phyloP scores from a whole-genome alignment of 2,329 filamentous ascomycete species.

The Nannizziopsis arthrosporioides region DNA sequence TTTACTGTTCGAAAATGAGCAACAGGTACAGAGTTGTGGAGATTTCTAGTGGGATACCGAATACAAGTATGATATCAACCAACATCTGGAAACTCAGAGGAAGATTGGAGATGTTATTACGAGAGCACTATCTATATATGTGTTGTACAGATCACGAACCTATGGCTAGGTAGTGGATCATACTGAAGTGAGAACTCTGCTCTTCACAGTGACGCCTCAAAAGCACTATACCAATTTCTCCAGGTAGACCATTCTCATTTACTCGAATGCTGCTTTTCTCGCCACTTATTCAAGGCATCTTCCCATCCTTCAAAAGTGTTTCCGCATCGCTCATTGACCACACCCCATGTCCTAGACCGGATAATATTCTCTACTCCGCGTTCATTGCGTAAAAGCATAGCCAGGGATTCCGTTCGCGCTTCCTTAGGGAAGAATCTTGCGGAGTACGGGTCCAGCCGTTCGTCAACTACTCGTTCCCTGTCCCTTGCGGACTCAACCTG shows the following conservation, averaged over 20 bases:
- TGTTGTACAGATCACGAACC: too few relatives aligned
- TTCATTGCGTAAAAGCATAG: slow-evolving; percentile 54
- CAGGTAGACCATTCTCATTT: neutral
- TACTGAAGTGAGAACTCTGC: too few relatives aligned
- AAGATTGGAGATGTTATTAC: too few relatives aligned
- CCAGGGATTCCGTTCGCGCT: slow-evolving; percentile 67
- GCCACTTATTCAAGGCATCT: slow-evolving; percentile 53
- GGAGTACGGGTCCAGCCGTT: slow-evolving; percentile 85
- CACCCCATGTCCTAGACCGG: slow-evolving; percentile 65
- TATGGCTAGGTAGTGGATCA: too few relatives aligned
- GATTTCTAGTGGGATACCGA: too few relatives aligned
- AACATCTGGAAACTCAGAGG: too few relatives aligned
- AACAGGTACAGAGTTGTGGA: too few relatives aligned
- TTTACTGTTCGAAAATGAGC: too few relatives aligned
- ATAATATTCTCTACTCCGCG: slow-evolving; percentile 69
- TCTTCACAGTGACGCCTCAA: too few relatives aligned
- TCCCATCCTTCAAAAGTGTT: slow-evolving; percentile 51
- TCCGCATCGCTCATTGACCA: slow-evolving; percentile 65
- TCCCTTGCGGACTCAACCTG: slow-evolving; percentile 59
- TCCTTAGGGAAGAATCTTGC: slow-evolving; percentile 63
- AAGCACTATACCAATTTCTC: neutral
- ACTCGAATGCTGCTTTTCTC: slow-evolving; percentile 25
- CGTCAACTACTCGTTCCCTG: slow-evolving; percentile 65
- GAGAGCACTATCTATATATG: too few relatives aligned
- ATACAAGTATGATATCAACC: too few relatives aligned